Evolutionary conservation across 805 yeast genomes (phyloP).

Genomic region (Wickerhamiella galacta): DNA sequence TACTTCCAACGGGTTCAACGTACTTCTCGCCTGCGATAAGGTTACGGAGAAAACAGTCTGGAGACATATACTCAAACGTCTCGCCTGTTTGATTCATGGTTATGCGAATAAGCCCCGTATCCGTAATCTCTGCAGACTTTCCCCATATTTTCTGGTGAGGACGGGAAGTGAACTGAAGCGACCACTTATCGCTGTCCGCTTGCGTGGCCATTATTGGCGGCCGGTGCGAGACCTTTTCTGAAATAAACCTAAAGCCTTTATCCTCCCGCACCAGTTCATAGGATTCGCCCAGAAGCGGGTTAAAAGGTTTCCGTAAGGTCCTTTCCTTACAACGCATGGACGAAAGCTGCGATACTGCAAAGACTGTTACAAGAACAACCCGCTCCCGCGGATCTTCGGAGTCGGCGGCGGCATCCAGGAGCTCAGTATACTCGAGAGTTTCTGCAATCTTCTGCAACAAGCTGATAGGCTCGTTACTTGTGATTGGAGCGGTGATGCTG

Average conservation of each 20-base stretch:
- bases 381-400: constrained; percentile 37
- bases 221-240: constrained; percentile 78
- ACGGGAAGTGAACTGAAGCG: constrained; percentile 23
- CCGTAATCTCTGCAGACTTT: constrained; percentile 68
- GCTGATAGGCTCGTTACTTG: constrained; percentile 81
- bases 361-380: constrained; percentile 50
- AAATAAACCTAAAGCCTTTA: constrained; percentile 49
- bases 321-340: constrained; percentile 59
- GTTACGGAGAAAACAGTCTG: constrained; percentile 68
- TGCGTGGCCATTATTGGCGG: constrained; percentile 75
- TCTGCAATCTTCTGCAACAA: constrained; percentile 70
- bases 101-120: constrained; percentile 52
- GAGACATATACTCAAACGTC: constrained; percentile 61
- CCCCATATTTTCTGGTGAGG: constrained; percentile 86
- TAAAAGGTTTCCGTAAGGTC: constrained; percentile 76
- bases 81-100: constrained; percentile 47
- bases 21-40: constrained; percentile 91
- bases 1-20: constrained; percentile 62
- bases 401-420: constrained; percentile 45
- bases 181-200: constrained; percentile 61
- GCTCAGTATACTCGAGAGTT: constrained; percentile 52
- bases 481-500: constrained; percentile 82
- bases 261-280: constrained; percentile 80
- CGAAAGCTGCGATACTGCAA: constrained; percentile 63
- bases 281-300: constrained; percentile 87